These are phyloP conservation scores for Debaryomyces tyrocola DNA, from an alignment of 805 yeast species.

Conservation along the genomic window DNA sequence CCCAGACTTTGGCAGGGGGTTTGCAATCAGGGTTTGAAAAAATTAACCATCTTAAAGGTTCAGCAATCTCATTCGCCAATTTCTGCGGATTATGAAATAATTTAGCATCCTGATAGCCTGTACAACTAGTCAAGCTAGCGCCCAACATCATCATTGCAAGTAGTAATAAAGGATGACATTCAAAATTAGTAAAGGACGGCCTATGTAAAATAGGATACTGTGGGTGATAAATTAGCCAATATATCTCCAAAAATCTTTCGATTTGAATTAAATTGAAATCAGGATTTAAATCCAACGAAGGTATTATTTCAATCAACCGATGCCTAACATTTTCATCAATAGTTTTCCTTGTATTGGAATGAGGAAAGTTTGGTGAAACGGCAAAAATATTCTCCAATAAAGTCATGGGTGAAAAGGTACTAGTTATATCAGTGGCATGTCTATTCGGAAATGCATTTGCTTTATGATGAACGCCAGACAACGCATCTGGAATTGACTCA, in stretches of 20 bases:
- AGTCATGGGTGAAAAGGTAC: constrained; percentile 17
- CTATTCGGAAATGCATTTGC: constrained; percentile 2
- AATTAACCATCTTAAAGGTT: constrained; percentile 64
- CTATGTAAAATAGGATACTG: constrained; percentile 59
- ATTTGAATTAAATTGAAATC: constrained; percentile 17
- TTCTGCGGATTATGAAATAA: constrained; percentile 17
- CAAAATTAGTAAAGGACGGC: constrained; percentile 52
- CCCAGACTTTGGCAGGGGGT: constrained; percentile 74
- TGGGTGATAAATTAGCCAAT: constrained; percentile 59
- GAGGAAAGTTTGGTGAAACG: constrained; percentile 20
- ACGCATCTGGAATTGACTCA: constrained; percentile 8
- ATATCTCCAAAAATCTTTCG: constrained; percentile 29
- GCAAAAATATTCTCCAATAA: constrained; percentile 16
- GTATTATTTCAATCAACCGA: constrained; percentile 13
- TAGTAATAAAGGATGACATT: constrained; percentile 48
- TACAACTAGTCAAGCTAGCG: constrained; percentile 39
- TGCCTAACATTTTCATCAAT: constrained; percentile 13
- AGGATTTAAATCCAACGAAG: constrained; percentile 11
- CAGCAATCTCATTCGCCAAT: constrained; percentile 49
- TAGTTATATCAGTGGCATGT: constrained; percentile 6
- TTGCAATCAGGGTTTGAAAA: constrained; percentile 66
- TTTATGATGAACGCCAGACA: neutral
- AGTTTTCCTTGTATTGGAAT: constrained; percentile 11
- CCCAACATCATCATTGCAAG: constrained; percentile 58
- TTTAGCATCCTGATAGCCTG: constrained; percentile 16